Conservation (phyloP, 2,329 filamentous ascomycete species). For the Drechslerella coelobrocha region DNA sequence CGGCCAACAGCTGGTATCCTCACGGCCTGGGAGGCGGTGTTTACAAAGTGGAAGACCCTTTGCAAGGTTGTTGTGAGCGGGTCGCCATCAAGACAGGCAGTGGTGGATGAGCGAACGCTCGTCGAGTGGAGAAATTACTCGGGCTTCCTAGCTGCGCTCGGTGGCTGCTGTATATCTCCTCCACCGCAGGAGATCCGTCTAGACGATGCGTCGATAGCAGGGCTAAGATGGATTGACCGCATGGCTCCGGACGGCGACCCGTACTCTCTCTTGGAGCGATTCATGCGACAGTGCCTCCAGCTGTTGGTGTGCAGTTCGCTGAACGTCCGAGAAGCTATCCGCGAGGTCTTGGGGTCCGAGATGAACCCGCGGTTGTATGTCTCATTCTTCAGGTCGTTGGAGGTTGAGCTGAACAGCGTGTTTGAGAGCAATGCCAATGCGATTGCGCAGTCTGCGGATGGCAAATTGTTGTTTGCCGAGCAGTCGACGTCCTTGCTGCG, state of each 20-base stretch:
- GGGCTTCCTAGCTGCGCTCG: constrained; percentile 71
- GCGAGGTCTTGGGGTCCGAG: constrained; percentile 71
- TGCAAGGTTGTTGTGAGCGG: constrained; percentile 65
- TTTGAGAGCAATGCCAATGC: constrained; percentile 53
- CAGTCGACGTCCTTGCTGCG: constrained; percentile 71
- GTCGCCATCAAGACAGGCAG: constrained; percentile 57
- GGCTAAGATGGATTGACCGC: constrained; percentile 71
- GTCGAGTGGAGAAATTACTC: constrained; percentile 74
- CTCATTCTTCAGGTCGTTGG: constrained; percentile 70
- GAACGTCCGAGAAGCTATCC: constrained; percentile 70
- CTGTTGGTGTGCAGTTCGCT: constrained; percentile 70
- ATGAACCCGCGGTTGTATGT: constrained; percentile 69
- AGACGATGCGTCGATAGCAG: constrained; percentile 67
- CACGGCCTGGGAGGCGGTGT: constrained; percentile 71
- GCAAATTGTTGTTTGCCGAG: constrained; percentile 71
- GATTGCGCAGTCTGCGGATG: constrained; percentile 62
- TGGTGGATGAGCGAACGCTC: constrained; percentile 65
- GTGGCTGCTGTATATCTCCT: constrained; percentile 70
- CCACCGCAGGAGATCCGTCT: constrained; percentile 58
- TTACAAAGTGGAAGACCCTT: constrained; percentile 70
- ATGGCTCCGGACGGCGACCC: constrained; percentile 67
- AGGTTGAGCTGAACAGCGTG: constrained; percentile 64
- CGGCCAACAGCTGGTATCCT: constrained; percentile 72
- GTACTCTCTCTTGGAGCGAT: constrained; percentile 67
- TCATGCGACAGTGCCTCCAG: constrained; percentile 70